Conservation (phyloP, 176 grass and related monocot genomes). For the Pontederia paniculata region DNA sequence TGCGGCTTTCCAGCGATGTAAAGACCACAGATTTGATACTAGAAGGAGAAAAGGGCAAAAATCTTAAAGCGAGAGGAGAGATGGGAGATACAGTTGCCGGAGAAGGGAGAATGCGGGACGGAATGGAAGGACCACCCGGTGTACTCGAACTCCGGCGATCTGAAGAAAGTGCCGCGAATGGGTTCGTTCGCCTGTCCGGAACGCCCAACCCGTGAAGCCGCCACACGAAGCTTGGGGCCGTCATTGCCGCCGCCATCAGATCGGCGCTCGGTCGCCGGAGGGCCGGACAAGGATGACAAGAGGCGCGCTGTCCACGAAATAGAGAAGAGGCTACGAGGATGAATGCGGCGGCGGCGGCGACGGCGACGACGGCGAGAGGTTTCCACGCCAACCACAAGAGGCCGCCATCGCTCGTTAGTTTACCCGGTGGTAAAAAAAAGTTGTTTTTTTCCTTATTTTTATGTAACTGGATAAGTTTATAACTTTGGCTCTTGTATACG, state of each 20-base stretch:
- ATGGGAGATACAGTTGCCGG: conserved; percentile 47
- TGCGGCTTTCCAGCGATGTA: too few relatives aligned
- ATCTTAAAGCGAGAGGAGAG: neutral
- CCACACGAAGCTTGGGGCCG: conserved; percentile 59
- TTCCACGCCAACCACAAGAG: neutral
- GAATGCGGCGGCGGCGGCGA: conserved; percentile 33
- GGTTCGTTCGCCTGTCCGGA: conserved; percentile 83
- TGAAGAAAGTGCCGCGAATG: conserved; percentile 77
- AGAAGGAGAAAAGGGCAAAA: neutral
- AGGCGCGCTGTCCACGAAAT: conserved; percentile 17
- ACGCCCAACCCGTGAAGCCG: conserved; percentile 89
- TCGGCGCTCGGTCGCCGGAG: conserved; percentile 13
- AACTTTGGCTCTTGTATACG: too few relatives aligned
- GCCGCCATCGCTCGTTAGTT: too few relatives aligned
- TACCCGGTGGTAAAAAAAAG: too few relatives aligned
- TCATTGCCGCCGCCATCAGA: conserved; percentile 28
- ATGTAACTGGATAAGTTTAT: too few relatives aligned
- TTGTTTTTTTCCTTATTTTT: too few relatives aligned
- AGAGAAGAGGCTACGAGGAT: conserved; percentile 26
- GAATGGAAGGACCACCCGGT: conserved; percentile 70
- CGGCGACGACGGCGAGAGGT: conserved; percentile 25
- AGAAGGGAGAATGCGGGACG: conserved; percentile 51
- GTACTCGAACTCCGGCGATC: conserved; percentile 52
- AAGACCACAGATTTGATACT: neutral
- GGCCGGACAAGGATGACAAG: neutral